Evolutionary conservation across 78 protist species (phyloP).

Genomic region (Chrysochromulina tobinii): DNA sequence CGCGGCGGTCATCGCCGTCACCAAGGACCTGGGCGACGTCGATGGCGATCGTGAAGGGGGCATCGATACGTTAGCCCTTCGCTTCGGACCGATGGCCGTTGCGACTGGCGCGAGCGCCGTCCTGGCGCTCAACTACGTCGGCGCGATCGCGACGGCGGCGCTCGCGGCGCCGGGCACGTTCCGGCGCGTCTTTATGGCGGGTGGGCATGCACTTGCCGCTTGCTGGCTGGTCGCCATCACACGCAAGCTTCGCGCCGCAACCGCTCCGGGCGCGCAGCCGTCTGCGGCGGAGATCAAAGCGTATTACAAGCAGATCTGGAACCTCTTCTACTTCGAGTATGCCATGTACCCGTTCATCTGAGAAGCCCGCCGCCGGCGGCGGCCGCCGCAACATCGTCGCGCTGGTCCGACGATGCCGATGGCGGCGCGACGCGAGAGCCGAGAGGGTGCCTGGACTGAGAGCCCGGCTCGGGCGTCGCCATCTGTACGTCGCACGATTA

Average conservation of each 20-base stretch:
- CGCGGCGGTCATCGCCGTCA: conserved; percentile 35
- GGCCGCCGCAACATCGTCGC: too few relatives aligned
- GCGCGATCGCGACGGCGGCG: neutral
- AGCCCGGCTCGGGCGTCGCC: too few relatives aligned
- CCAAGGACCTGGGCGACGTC: conserved; percentile 45
- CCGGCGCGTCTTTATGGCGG: neutral
- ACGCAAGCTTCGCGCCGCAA: neutral
- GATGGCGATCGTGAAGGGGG: conserved; percentile 14
- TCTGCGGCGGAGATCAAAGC: neutral
- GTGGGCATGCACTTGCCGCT: neutral
- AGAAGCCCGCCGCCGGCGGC: neutral
- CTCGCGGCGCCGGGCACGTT: neutral
- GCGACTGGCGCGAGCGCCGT: neutral
- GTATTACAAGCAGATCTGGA: conserved; percentile 28
- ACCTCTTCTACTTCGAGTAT: conserved; percentile 33
- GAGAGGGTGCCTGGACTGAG: too few relatives aligned
- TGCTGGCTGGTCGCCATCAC: neutral
- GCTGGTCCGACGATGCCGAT: too few relatives aligned
- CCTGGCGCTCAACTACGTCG: conserved; percentile 11
- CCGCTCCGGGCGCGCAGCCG: too few relatives aligned
- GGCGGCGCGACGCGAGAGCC: too few relatives aligned
- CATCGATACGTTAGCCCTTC: conserved; percentile 10
- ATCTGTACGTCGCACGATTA: too few relatives aligned
- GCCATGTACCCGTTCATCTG: conserved; percentile 14
- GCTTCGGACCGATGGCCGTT: neutral